Percentiles rank a stretch among this genome's conserved stretches.
phyloP scores from a whole-genome alignment of 1,139 yeast species.

The Yamadazyma taylorii region DNA sequence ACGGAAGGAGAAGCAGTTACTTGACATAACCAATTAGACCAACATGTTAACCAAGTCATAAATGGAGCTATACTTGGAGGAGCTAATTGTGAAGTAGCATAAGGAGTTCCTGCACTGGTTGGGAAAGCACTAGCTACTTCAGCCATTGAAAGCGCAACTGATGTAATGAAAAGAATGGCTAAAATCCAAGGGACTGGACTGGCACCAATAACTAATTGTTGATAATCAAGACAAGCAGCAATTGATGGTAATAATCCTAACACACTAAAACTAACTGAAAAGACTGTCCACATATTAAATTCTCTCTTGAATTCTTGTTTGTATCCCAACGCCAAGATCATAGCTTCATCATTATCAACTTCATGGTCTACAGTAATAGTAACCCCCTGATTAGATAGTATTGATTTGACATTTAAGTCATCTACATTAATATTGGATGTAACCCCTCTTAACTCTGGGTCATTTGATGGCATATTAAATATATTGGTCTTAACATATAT shows the following conservation, averaged over 20 bases:
- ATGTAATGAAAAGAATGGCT: slow-evolving; percentile 49
- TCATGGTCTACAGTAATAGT: slow-evolving; percentile 48
- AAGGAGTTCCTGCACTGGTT: slow-evolving; percentile 50
- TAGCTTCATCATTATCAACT: slow-evolving; percentile 53
- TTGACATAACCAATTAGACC: slow-evolving; percentile 53
- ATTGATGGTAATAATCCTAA: slow-evolving; percentile 72
- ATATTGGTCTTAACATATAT: too few relatives aligned
- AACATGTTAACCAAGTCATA: slow-evolving; percentile 60
- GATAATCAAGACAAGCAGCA: slow-evolving; percentile 57
- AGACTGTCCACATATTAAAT: slow-evolving; percentile 58
- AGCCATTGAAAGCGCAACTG: slow-evolving; percentile 51
- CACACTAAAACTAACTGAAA: slow-evolving; percentile 72
- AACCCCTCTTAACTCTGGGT: slow-evolving; percentile 28
- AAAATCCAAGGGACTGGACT: slow-evolving; percentile 57
- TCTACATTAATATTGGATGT: slow-evolving; percentile 42
- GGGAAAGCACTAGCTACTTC: slow-evolving; percentile 51
- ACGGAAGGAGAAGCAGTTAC: slow-evolving; percentile 58
- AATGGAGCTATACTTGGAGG: slow-evolving; percentile 55
- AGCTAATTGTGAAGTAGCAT: slow-evolving; percentile 51
- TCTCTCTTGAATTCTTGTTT: slow-evolving; percentile 75
- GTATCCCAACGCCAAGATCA: slow-evolving; percentile 66
- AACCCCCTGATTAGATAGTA: slow-evolving; percentile 39
- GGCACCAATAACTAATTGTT: slow-evolving; percentile 52
- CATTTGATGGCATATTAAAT: slow-evolving; percentile 3
- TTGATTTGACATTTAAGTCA: slow-evolving; percentile 37